Conservation (phyloP, 768 basidiomycete species). For the Calocybe cyanea region DNA sequence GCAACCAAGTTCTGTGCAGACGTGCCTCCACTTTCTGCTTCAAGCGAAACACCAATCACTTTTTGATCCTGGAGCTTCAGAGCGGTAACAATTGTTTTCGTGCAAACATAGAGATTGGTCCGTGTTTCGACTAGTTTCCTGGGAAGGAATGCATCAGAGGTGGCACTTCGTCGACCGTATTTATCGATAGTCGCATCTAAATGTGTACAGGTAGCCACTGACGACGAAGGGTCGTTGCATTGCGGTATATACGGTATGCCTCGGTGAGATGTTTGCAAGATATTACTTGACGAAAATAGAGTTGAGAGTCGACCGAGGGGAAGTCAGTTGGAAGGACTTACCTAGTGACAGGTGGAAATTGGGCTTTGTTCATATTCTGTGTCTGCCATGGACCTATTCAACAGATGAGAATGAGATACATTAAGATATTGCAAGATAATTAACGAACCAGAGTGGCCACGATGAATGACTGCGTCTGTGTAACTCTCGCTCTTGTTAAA, state of each 20-base stretch:
- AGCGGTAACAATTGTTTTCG: slow-evolving; percentile 16
- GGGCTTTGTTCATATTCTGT: slow-evolving; percentile 3
- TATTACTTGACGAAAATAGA: slow-evolving; percentile 5
- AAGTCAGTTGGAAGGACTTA: neutral
- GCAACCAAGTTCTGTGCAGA: neutral
- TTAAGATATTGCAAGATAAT: neutral
- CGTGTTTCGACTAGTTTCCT: slow-evolving; percentile 8
- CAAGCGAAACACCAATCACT: neutral
- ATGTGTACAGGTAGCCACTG: slow-evolving; percentile 15
- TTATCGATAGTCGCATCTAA: slow-evolving; percentile 20
- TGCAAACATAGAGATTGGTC: slow-evolving; percentile 19
- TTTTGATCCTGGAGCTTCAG: slow-evolving; percentile 8
- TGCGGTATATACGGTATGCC: slow-evolving; percentile 18
- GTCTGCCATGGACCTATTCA: slow-evolving; percentile 18
- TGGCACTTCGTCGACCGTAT: slow-evolving; percentile 16
- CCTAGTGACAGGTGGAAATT: slow-evolving; percentile 8
- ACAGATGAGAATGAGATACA: neutral
- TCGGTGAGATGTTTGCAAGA: slow-evolving; percentile 9
- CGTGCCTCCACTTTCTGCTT: neutral
- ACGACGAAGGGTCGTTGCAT: slow-evolving; percentile 18
- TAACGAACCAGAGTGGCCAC: neutral
- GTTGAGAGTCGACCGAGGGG: neutral
- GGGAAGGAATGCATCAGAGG: slow-evolving; percentile 22
- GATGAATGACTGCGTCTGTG: neutral
- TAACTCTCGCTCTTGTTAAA: neutral